A percentile compares a stretch with the other conserved stretches of the same genome.
Evolutionary conservation across 1,284 basidiomycete genomes (phyloP).

Genomic region (Cryptococcus depauperatus): DNA sequence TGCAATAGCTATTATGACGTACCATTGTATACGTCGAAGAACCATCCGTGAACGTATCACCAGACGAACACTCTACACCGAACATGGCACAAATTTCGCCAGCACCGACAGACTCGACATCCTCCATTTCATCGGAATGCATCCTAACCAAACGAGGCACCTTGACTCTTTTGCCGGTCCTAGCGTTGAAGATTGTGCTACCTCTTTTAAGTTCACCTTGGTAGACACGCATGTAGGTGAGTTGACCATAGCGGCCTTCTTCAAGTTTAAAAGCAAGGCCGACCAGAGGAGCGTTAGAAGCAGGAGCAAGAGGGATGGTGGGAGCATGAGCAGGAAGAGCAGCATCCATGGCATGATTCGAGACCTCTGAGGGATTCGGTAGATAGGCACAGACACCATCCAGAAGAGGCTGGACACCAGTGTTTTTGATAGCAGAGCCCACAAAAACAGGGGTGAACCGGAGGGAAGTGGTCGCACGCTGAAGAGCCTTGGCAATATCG

Average conservation of each 20-base stretch:
- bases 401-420: conserved; percentile 85
- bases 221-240: conserved; percentile 99
- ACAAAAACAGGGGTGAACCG: conserved; percentile 96
- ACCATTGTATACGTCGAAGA: conserved; percentile 82
- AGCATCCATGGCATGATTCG: conserved; percentile 76
- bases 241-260: conserved; percentile 92
- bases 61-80: conserved; percentile 96
- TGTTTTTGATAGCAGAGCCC: conserved; percentile 97
- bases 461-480: conserved; percentile 76
- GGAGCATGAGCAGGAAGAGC: conserved; percentile 59
- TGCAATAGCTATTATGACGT: conserved; percentile 21
- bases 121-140: conserved; percentile 99
- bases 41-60: conserved; percentile 96
- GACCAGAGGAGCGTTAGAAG: conserved; percentile 77
- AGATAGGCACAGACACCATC: conserved; percentile 96
- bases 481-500: conserved; percentile 77
- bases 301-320: conserved; percentile 67
- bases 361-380: conserved; percentile 76
- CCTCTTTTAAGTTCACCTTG: conserved; percentile 86
- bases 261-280: conserved; percentile 98
- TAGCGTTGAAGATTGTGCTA: conserved; percentile 79
- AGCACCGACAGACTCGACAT: conserved; percentile 89
- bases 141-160: conserved; percentile 95
- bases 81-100: conserved; percentile 99
- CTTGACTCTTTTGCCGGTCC: conserved; percentile 96